Conservation (phyloP, 345 rosid genomes). For the Excoecaria agallocha region DNA sequence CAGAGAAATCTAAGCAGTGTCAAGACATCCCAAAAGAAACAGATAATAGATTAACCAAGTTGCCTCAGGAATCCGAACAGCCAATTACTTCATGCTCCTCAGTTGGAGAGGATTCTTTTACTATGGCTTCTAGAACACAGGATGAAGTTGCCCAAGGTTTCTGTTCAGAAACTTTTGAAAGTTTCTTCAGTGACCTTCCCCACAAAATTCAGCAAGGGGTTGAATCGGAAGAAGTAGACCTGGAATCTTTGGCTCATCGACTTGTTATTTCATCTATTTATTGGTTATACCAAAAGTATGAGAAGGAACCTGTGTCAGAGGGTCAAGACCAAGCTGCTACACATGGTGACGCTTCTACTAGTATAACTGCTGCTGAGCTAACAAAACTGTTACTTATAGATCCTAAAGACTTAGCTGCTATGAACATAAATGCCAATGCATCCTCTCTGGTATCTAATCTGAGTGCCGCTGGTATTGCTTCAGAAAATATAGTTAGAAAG, state of each 20-base stretch:
- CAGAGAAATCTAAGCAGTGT: constrained; percentile 26
- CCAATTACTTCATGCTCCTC: constrained; percentile 49
- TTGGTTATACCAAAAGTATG: constrained; percentile 57
- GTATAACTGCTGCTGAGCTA: constrained; percentile 45
- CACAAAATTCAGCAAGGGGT: constrained; percentile 67
- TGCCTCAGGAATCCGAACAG: constrained; percentile 50
- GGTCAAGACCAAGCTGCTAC: constrained; percentile 36
- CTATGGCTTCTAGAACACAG: constrained; percentile 51
- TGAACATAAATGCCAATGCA: constrained; percentile 37
- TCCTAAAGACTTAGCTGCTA: constrained; percentile 63
- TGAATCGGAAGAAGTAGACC: constrained; percentile 67
- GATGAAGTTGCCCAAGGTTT: constrained; percentile 46
- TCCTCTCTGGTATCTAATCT: constrained; percentile 34
- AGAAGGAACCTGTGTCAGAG: constrained; percentile 35
- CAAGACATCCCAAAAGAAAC: constrained; percentile 38
- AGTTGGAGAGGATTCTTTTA: constrained; percentile 55
- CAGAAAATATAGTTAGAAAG: constrained; percentile 58
- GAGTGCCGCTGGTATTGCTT: constrained; percentile 28
- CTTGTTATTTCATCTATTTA: constrained; percentile 62
- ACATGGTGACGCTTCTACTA: constrained; percentile 26
- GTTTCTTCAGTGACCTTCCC: constrained; percentile 55
- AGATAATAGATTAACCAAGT: constrained; percentile 31
- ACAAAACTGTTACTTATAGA: constrained; percentile 57
- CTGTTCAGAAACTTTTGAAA: constrained; percentile 48
- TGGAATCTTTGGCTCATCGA: constrained; percentile 73